Evolutionary conservation across 148 eudicot species (phyloP).

Genomic region (Suaeda aralocaspica): DNA sequence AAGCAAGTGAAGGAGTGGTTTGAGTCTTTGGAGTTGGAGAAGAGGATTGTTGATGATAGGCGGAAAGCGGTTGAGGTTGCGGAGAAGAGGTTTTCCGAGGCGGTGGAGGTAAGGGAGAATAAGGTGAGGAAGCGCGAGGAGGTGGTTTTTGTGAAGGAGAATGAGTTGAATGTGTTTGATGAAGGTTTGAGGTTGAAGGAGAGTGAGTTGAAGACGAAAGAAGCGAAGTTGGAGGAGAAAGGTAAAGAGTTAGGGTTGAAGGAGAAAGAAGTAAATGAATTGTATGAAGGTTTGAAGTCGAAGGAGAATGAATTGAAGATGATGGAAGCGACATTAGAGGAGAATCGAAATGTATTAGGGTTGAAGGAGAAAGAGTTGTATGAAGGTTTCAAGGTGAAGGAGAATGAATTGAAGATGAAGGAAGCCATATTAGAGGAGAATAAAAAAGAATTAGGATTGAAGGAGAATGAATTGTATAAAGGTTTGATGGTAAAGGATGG

Average conservation of each 20-base stretch:
- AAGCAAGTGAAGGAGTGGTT: too few relatives aligned
- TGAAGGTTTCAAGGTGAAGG: too few relatives aligned
- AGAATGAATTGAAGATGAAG: not conserved
- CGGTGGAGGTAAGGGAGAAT: not conserved
- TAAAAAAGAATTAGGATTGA: not conserved
- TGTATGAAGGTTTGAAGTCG: not conserved
- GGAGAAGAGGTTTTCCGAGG: too few relatives aligned
- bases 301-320: not conserved
- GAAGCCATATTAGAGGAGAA: not conserved
- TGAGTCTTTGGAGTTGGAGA: too few relatives aligned
- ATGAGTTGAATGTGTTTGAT: not conserved
- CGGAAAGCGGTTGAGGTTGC: too few relatives aligned
- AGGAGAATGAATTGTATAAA: conserved; percentile 1
- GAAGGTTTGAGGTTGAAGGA: not conserved
- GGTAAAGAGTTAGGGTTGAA: not conserved
- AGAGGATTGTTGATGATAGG: too few relatives aligned
- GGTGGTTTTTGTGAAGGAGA: too few relatives aligned
- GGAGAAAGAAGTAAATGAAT: not conserved
- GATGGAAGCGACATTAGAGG: conserved; percentile 6
- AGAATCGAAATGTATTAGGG: not conserved
- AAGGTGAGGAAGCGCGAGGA: too few relatives aligned
- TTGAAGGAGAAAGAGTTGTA: conserved; percentile 3
- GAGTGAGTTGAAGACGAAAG: not conserved
- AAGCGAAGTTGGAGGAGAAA: not conserved
- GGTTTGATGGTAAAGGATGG: not conserved